Conservation (phyloP, 345 rosid species). For the Noccaea bulbosa region DNA sequence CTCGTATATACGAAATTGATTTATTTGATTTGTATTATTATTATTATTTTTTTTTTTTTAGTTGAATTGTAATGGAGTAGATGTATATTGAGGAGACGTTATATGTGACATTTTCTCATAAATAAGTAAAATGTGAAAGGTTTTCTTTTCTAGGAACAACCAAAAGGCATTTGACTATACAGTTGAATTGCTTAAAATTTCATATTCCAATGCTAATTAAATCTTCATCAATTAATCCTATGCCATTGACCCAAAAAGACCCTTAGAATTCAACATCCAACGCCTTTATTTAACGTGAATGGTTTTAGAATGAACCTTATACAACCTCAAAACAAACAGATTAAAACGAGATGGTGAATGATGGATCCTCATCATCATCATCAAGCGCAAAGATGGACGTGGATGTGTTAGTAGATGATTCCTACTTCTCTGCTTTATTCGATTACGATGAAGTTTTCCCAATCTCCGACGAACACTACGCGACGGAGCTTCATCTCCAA, state of each 20-base stretch:
- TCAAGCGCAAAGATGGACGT: slow-evolving; percentile 21
- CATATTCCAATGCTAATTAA: slow-evolving; percentile 35
- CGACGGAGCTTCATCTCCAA: slow-evolving; percentile 50
- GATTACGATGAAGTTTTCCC: slow-evolving; percentile 45
- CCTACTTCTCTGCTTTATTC: slow-evolving; percentile 47
- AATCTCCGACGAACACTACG: slow-evolving; percentile 55
- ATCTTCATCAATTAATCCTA: not conserved
- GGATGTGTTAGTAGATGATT: slow-evolving; percentile 43
- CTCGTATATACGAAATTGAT: too few relatives aligned
- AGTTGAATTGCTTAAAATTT: slow-evolving; percentile 22
- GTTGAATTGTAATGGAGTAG: not conserved
- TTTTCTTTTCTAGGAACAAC: slow-evolving; percentile 16
- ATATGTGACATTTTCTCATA: slow-evolving; percentile 1
- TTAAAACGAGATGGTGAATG: slow-evolving; percentile 13
- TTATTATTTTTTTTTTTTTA: too few relatives aligned
- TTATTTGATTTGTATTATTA: too few relatives aligned
- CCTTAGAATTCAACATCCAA: slow-evolving; percentile 21
- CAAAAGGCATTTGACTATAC: slow-evolving; percentile 29
- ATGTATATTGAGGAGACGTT: not conserved
- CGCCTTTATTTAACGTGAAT: slow-evolving; percentile 25
- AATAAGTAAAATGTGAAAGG: slow-evolving; percentile 8
- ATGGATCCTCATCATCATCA: slow-evolving; percentile 41
- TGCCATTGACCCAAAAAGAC: slow-evolving; percentile 6
- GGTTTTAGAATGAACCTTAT: too few relatives aligned
- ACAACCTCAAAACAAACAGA: not conserved